Base-by-base conservation (phyloP, 495 filamentous ascomycete genomes). In the Penicillium pulvis region DNA sequence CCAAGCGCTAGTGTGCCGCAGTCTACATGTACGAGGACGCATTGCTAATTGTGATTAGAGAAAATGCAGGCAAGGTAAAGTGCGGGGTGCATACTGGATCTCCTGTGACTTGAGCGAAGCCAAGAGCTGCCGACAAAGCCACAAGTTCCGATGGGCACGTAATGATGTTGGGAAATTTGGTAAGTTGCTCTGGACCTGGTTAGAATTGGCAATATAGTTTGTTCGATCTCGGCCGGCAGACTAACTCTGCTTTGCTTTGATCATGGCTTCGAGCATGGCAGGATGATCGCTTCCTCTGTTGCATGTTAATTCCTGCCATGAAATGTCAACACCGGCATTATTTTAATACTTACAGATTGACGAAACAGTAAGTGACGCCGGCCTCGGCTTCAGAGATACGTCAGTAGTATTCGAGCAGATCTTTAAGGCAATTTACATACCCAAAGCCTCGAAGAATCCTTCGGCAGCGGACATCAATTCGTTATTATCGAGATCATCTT, bases 111-210 rank as follows among this genome's bases (percentile, higher is more conserved):
- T 92, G 89, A 0, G 92, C 92, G 71, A 90, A 96, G 54, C 91
- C 92, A 68, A 96, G 89, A 20, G 92, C 92, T 85, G 93, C 94
- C 43, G 91, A 95, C 61, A 97, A 83, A 14, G 92, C 92, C 11
- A 97, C 92, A 87, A 96, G 93, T 86, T 94, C 91, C 55, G 92
- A 93, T 0, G 91, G 92, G 71, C 92, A 96, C 43, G 92, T 96
- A 63, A 96, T 89, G 60, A 96, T 89, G 23, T 79, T 81, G 23
- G 92, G 92, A 59, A 95, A 95, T 81, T 59, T 74, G 61, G 51
- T 72, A 72, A 65, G 79, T 73, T 62, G 77, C 73, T 54, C 64
- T 67, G 16, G 0, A 17, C 4, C 3, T 36, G 5, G 4, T 41
- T 41, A 41, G 39, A 17, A 41, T n/a, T 23, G 7, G 5, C 12